A percentile compares a stretch with the other conserved stretches of the same genome.
Conservation (phyloP, 495 filamentous ascomycete genomes). For the Penicillium salamii region DNA sequence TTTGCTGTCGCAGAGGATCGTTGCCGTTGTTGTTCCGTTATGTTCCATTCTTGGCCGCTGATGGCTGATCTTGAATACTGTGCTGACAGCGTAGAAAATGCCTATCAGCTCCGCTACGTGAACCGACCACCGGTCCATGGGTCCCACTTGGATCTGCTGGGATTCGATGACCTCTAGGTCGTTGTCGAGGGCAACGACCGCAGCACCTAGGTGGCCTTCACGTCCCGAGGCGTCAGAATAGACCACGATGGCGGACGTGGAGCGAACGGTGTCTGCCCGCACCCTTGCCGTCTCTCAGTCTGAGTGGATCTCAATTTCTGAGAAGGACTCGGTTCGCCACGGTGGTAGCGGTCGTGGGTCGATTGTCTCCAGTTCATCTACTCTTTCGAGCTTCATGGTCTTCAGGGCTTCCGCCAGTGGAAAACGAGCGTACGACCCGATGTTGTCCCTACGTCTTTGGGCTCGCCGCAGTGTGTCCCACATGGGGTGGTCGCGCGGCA, state of each 20-base stretch:
- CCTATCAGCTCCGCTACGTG: too few relatives aligned
- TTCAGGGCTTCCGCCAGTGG: constrained; percentile 15
- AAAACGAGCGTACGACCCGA: constrained; percentile 6
- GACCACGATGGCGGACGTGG: constrained; percentile 4
- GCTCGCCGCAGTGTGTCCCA: constrained; percentile 5
- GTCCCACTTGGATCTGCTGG: constrained; percentile 2
- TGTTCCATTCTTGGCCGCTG: neutral
- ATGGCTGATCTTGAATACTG: neutral
- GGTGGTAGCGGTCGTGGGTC: constrained; percentile 14
- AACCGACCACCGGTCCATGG: too few relatives aligned
- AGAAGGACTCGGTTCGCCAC: constrained; percentile 8
- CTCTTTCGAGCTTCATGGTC: constrained; percentile 13
- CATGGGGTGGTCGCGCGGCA: constrained; percentile 5
- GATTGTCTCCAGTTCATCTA: constrained; percentile 19
- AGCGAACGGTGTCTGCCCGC: neutral
- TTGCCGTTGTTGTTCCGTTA: neutral
- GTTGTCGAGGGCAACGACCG: constrained; percentile 6
- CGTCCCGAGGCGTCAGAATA: constrained; percentile 12
- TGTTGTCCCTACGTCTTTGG: constrained; percentile 11
- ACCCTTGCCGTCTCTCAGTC: constrained; percentile 14
- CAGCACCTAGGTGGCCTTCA: constrained; percentile 10
- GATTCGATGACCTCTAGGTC: constrained; percentile 3
- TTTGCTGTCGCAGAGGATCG: too few relatives aligned
- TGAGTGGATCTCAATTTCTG: constrained; percentile 14
- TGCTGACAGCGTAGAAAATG: constrained; percentile 10